phyloP scores from a whole-genome alignment of 148 eudicot species.

The Cornus florida region DNA sequence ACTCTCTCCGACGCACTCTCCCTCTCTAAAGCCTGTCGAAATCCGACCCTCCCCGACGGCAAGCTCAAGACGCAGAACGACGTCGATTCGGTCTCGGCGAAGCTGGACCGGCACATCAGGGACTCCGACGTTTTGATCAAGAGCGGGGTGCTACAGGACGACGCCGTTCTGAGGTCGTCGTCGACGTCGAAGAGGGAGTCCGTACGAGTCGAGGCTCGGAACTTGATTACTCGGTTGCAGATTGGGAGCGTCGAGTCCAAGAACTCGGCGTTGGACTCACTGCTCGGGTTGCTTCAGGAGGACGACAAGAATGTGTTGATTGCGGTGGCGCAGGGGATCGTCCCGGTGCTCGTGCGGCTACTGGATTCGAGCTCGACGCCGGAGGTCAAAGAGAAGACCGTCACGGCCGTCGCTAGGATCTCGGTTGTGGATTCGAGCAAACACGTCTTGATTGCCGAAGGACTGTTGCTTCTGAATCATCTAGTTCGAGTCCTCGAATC shows the following conservation, averaged over 20 bases:
- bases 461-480: slow-evolving; percentile 55
- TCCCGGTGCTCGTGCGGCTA: slow-evolving; percentile 65
- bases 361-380: slow-evolving; percentile 57
- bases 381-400: slow-evolving; percentile 70
- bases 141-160: slow-evolving; percentile 38
- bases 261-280: slow-evolving; percentile 50
- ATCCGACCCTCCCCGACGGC: slow-evolving; percentile 37
- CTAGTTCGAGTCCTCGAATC: slow-evolving; percentile 71
- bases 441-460: slow-evolving; percentile 62
- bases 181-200: slow-evolving; percentile 31
- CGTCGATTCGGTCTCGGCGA: slow-evolving; percentile 55
- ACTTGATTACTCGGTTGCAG: slow-evolving; percentile 68
- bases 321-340: slow-evolving; percentile 76
- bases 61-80: slow-evolving; percentile 79
- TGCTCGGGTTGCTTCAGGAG: slow-evolving; percentile 43
- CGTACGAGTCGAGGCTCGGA: slow-evolving; percentile 43
- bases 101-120: slow-evolving; percentile 41
- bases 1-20: slow-evolving; percentile 49
- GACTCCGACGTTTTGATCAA: slow-evolving; percentile 54
- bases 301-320: slow-evolving; percentile 73
- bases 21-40: slow-evolving; percentile 43
- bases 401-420: slow-evolving; percentile 60
- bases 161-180: background rate
- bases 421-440: slow-evolving; percentile 62
- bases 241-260: slow-evolving; percentile 59